These are phyloP conservation scores for Metarhizium humberi DNA, from an alignment of 2,329 filamentous ascomycete genomes.

Conservation along the genomic window DNA sequence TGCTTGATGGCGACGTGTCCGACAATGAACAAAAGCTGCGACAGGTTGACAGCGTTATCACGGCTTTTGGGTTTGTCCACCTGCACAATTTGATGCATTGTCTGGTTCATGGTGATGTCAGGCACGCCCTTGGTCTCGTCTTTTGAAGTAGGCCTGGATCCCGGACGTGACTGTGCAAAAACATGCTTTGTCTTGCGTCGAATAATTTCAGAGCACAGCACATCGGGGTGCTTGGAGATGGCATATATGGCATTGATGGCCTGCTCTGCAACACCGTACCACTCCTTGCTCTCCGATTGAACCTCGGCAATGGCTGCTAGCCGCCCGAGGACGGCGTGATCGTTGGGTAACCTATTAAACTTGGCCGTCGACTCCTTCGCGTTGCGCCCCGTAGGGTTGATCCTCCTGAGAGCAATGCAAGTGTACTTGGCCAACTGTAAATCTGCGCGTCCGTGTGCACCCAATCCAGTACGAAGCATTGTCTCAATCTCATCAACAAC, in stretches of 20 bases:
- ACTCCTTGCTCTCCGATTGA: constrained; percentile 83
- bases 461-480: constrained; percentile 84
- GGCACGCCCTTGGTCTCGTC: constrained; percentile 30
- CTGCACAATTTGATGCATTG: constrained; percentile 6
- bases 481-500: constrained; percentile 92
- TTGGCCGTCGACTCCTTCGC: constrained; percentile 61
- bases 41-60: constrained; percentile 66
- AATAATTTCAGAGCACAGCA: constrained; percentile 83
- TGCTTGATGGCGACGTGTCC: constrained; percentile 98
- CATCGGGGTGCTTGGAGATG: constrained; percentile 87
- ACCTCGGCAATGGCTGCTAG: constrained; percentile 81
- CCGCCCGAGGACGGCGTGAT: constrained; percentile 76
- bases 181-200: constrained; percentile 78
- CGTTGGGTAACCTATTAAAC: constrained; percentile 76
- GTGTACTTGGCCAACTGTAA: constrained; percentile 89
- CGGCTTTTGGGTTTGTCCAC: constrained; percentile 37
- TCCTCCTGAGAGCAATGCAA: constrained; percentile 82
- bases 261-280: constrained; percentile 93
- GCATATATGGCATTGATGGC: constrained; percentile 93
- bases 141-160: constrained; percentile 32
- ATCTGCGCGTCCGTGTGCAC: constrained; percentile 69
- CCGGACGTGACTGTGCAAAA: constrained; percentile 42
- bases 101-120: constrained; percentile 22
- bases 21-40: constrained; percentile 88
- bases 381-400: constrained; percentile 76